Evolutionary conservation across 306 rosid genomes (phyloP).

Genomic region (Neltuma alba): DNA sequence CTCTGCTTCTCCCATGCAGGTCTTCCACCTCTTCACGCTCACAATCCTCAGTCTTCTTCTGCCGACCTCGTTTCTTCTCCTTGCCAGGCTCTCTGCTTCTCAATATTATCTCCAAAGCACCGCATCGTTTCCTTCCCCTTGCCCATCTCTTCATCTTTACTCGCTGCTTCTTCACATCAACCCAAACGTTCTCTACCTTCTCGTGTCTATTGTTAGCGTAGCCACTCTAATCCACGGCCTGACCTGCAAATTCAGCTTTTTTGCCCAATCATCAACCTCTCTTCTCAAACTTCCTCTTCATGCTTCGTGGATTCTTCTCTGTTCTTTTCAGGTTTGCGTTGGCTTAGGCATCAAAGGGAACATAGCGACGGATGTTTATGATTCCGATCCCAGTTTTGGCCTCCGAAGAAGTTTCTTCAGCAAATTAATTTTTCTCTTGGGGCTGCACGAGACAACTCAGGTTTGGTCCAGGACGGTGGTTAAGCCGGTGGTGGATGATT

Average conservation of each 20-base stretch:
- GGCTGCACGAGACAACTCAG: conserved; percentile 72
- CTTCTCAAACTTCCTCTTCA: conserved; percentile 43
- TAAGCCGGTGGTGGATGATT: conserved; percentile 84
- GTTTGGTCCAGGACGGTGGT: conserved; percentile 80
- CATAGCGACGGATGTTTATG: conserved; percentile 41
- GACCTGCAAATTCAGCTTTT: conserved; percentile 42
- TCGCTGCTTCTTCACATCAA: conserved; percentile 41
- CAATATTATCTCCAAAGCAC: conserved; percentile 45
- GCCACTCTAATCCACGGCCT: conserved; percentile 55
- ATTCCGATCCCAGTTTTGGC: conserved; percentile 23
- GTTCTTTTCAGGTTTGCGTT: conserved; percentile 67
- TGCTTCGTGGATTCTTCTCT: conserved; percentile 68
- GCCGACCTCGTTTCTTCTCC: conserved; percentile 79
- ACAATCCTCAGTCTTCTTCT: conserved; percentile 67
- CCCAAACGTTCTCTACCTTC: conserved; percentile 50
- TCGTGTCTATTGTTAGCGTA: conserved; percentile 51
- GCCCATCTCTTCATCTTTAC: conserved; percentile 13
- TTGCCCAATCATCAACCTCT: conserved; percentile 14
- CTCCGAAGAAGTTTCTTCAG: conserved; percentile 49
- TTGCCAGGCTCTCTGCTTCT: conserved; percentile 53
- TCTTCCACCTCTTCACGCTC: conserved; percentile 59
- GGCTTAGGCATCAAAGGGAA: conserved; percentile 66
- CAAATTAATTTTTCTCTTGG: conserved; percentile 60
- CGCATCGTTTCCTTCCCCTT: conserved; percentile 5
- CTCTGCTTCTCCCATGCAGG: conserved; percentile 35